Evolutionary conservation across 192 early-diverging fungal genomes (phyloP).

Genomic region (Mortierella hygrophila): DNA sequence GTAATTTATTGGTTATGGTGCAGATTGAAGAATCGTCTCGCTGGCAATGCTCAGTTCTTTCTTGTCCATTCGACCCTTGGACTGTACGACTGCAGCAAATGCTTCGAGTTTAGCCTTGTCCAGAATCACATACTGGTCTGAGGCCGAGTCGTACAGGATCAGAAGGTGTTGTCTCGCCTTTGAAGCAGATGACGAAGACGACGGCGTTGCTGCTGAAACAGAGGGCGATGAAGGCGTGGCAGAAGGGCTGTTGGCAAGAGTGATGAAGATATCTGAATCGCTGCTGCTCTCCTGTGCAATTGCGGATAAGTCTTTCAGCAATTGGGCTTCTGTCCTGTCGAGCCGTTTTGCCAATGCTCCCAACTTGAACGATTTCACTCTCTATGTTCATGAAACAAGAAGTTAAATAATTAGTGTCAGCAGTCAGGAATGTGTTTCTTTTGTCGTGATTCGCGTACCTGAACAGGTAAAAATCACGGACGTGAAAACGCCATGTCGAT

Average conservation of each 20-base stretch:
- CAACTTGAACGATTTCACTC: slow-evolving; percentile 35
- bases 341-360: slow-evolving; percentile 17
- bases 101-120: slow-evolving; percentile 10
- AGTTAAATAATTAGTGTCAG: neutral
- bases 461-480: neutral
- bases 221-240: neutral
- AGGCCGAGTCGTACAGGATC: slow-evolving; percentile 19
- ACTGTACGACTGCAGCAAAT: slow-evolving; percentile 17
- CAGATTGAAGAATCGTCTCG: slow-evolving; percentile 7
- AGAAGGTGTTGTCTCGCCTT: slow-evolving; percentile 18
- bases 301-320: slow-evolving; percentile 27
- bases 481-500: no score
- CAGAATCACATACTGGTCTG: slow-evolving; percentile 38
- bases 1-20: slow-evolving; percentile 4
- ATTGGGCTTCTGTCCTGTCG: slow-evolving; percentile 43
- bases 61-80: slow-evolving; percentile 24
- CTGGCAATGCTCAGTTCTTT: slow-evolving; percentile 32
- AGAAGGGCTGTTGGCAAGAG: slow-evolving; percentile 15
- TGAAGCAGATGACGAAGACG: neutral
- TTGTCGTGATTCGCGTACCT: neutral
- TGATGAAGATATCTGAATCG: slow-evolving; percentile 1
- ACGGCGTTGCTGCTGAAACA: neutral
- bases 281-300: slow-evolving; percentile 18
- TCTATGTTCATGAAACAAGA: slow-evolving; percentile 2
- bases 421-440: neutral